These are phyloP conservation scores for Casuarina glauca DNA, from an alignment of 306 rosid species.

Conservation along the genomic window DNA sequence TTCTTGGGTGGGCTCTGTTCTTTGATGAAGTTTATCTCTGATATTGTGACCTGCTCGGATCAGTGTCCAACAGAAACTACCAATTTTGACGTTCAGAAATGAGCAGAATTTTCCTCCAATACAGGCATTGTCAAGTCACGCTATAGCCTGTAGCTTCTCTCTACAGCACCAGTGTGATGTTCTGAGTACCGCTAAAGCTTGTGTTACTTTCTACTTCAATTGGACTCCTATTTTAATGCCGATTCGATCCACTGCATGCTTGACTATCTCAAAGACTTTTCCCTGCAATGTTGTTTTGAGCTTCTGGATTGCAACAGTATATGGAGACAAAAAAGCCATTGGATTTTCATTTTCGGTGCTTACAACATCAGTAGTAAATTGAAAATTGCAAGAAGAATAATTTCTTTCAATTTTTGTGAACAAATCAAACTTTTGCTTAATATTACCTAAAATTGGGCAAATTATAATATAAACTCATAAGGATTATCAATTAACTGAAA, in stretches of 20 bases:
- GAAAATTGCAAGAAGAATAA: too few relatives aligned
- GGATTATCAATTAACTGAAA: too few relatives aligned
- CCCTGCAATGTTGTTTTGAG: background rate
- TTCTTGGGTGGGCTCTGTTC: slow-evolving; percentile 94
- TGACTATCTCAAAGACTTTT: background rate
- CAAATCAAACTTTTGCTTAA: background rate
- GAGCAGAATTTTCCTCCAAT: background rate
- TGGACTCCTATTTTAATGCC: too few relatives aligned
- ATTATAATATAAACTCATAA: too few relatives aligned
- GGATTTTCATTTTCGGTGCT: background rate
- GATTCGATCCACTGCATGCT: too few relatives aligned
- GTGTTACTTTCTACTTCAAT: background rate
- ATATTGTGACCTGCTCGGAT: slow-evolving; percentile 31
- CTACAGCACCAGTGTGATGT: background rate
- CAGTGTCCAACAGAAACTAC: background rate
- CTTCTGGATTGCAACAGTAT: background rate
- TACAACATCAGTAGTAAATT: too few relatives aligned
- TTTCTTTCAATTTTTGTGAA: too few relatives aligned
- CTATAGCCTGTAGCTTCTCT: background rate
- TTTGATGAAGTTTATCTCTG: slow-evolving; percentile 64
- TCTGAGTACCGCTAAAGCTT: background rate
- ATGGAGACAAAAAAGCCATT: background rate
- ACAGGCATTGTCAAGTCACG: background rate
- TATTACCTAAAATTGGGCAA: background rate
- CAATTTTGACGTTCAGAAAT: background rate